Evolutionary conservation across 78 protist species (phyloP).

Genomic region (Emiliania huxleyi): DNA sequence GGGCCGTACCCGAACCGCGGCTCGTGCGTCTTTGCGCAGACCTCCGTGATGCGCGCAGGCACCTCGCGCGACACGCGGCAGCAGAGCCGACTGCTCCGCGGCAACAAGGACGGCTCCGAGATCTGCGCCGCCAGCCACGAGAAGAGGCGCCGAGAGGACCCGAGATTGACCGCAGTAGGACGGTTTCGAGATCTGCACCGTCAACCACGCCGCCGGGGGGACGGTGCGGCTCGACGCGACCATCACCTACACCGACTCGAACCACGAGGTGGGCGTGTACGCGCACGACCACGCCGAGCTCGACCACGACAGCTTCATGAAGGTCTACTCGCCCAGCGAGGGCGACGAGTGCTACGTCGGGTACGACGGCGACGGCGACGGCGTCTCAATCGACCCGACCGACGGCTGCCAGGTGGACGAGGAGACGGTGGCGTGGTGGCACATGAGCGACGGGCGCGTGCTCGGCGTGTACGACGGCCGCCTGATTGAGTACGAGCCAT

Average conservation of each 20-base stretch:
- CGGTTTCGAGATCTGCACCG: slow-evolving; percentile 10
- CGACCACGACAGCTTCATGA: background rate
- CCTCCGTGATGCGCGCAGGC: background rate
- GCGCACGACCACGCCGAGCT: slow-evolving; percentile 26
- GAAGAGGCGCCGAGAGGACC: background rate
- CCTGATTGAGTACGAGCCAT: slow-evolving; percentile 27
- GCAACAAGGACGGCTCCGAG: slow-evolving; percentile 8
- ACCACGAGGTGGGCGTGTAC: slow-evolving; percentile 36
- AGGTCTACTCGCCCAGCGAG: slow-evolving; percentile 14
- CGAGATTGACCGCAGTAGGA: too few relatives aligned
- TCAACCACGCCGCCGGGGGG: slow-evolving; percentile 2
- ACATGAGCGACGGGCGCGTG: background rate
- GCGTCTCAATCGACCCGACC: background rate
- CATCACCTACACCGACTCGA: background rate
- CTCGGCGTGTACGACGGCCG: background rate
- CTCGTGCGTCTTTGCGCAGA: slow-evolving; percentile 37
- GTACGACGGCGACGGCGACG: background rate
- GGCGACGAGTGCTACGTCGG: slow-evolving; percentile 24
- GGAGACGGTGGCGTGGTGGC: slow-evolving; percentile 10
- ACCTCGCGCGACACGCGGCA: background rate
- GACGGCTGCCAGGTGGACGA: background rate
- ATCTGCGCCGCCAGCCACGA: background rate
- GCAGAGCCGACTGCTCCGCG: slow-evolving; percentile 13
- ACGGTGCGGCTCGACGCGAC: slow-evolving; percentile 25
- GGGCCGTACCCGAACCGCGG: slow-evolving; percentile 43